Percentiles rank a stretch among this genome's conserved stretches.
phyloP scores from a whole-genome alignment of 2,329 filamentous ascomycete species.

The Cytospora paraplurivora region DNA sequence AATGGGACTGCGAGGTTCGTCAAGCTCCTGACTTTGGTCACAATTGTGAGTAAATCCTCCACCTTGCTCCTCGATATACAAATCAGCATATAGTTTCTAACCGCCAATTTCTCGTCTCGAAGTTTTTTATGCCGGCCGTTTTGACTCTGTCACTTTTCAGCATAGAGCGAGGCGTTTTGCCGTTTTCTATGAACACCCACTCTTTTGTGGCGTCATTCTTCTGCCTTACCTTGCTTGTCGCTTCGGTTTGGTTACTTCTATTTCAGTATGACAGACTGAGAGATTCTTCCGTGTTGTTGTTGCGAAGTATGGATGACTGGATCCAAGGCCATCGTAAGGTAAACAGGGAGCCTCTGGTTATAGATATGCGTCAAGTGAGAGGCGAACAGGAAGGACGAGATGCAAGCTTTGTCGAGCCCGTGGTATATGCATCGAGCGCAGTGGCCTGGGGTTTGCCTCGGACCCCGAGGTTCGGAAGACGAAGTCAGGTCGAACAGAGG shows the following conservation, averaged over 20 bases:
- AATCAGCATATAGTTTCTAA: not conserved
- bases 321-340: not conserved
- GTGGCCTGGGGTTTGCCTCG: not conserved
- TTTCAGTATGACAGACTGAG: not conserved
- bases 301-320: not conserved
- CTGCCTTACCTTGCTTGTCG: not conserved
- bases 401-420: not conserved
- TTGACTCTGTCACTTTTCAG: conserved; percentile 2
- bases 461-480: not conserved
- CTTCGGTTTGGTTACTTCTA: not conserved
- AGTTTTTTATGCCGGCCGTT: conserved; percentile 9
- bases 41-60: not conserved
- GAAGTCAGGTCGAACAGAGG: not conserved
- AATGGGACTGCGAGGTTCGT: conserved; percentile 7
- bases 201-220: conserved; percentile 6
- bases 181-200: not conserved
- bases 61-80: not conserved
- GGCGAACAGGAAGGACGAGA: not conserved
- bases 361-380: not conserved
- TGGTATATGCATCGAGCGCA: not conserved
- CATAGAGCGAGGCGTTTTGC: conserved; percentile 4
- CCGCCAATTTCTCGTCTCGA: not conserved
- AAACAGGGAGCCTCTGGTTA: too few species aligned
- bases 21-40: conserved; percentile 5
- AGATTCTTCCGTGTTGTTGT: not conserved